Evolutionary conservation across 306 rosid species (phyloP), one percentile per base, ranked within the genome.

Genomic region (Inga oerstediana): DNA sequence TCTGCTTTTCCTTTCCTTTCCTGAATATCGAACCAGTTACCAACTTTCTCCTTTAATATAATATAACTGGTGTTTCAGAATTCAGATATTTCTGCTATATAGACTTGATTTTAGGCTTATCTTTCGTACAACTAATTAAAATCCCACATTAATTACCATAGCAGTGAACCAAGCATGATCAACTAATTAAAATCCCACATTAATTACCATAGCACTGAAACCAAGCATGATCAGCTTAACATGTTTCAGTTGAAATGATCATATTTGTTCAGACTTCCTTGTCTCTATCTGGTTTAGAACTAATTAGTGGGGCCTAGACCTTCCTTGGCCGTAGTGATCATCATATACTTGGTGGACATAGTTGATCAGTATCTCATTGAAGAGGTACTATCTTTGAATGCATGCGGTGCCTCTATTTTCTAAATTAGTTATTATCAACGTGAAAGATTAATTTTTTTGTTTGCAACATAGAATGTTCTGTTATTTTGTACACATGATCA

Each of bases 271-370:
- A 17, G 2, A 20, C 43, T 77, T 65, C 81, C 6, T 32, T 65
- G 65, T 32, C 51, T 24, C 2, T 34, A 48, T 49, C 62, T 59
- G 20, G 3, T 61, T 19, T 12, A 54, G 49, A 48, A 34, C 22
- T 78, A 44, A 37, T 62, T 58, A 51, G 79, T 45, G 78, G 73
- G 62, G 27, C 72, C 58, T 24, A 44, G 35, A 19, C 22, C 24
- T 65, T 15, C 34, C n/a, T 65, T 32, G 71, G 71, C 43, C 9
- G 4, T 12, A 65, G 46, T 39, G 16, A 61, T 43, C 71, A 80
- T 71, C 61, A 56, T 70, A 46, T 64, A 41, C 75, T 20, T 35
- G 75, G 71, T 65, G 71, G 43, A 65, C 71, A 65, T 65, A 65
- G 43, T 32, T 32, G 10, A 34, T 65, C 71, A 32, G 41, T 0